Percentiles rank a stretch among this genome's conserved stretches.
These are phyloP conservation scores for Penicillium samsonianum DNA, from an alignment of 495 filamentous ascomycete genomes.

Conservation along the genomic window DNA sequence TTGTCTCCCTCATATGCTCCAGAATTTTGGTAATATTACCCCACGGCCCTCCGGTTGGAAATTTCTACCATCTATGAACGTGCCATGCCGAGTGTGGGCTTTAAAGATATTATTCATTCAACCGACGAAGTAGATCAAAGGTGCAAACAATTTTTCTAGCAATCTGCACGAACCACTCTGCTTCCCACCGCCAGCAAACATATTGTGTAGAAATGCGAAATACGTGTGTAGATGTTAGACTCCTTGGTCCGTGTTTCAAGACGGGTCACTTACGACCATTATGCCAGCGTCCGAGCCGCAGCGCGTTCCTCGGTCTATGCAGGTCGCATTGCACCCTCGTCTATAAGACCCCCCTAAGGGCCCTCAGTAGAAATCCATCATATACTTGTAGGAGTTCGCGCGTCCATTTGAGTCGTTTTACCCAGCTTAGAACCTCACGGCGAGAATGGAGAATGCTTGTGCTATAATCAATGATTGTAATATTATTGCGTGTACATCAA, in stretches of 20 bases:
- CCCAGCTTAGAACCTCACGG: background rate
- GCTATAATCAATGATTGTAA: background rate
- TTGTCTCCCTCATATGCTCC: background rate
- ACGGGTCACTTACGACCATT: constrained; percentile 24
- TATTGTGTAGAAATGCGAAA: background rate
- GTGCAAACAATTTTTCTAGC: background rate
- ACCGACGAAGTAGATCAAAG: background rate
- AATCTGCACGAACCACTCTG: background rate
- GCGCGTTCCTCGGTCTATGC: constrained; percentile 57
- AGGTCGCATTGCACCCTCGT: constrained; percentile 50
- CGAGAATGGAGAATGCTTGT: background rate
- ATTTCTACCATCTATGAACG: background rate
- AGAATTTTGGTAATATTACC: no score
- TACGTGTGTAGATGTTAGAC: constrained; percentile 59
- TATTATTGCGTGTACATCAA: background rate
- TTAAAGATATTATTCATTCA: no score
- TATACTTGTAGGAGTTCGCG: background rate
- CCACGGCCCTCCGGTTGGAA: background rate
- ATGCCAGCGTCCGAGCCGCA: constrained; percentile 52
- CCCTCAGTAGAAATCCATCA: constrained; percentile 14
- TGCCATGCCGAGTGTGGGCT: no score
- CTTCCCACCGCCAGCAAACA: background rate
- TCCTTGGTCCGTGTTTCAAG: constrained; percentile 68
- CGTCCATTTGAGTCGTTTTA: background rate
- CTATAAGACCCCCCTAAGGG: constrained; percentile 63